Percentiles rank a stretch among this genome's conserved stretches.
These are phyloP conservation scores for Colletotrichum musicola DNA, from an alignment of 2,329 filamentous ascomycete genomes.

Conservation along the genomic window DNA sequence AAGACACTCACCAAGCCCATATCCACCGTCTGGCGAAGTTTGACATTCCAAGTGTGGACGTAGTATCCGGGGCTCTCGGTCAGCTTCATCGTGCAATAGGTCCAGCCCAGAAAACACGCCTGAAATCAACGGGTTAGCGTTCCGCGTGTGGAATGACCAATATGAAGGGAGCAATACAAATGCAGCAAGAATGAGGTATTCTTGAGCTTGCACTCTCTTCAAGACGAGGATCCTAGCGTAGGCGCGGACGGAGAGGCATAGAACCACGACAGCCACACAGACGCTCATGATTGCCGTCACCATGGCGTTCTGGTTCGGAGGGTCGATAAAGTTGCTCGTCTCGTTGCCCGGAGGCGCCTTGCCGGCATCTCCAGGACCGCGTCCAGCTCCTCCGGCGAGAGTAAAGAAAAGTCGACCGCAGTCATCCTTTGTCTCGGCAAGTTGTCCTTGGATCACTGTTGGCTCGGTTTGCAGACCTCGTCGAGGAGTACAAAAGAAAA, in stretches of 20 bases:
- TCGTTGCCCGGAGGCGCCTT: constrained; percentile 24
- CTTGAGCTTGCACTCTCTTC: constrained; percentile 28
- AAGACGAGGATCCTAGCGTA: constrained; percentile 27
- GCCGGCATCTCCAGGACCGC: constrained; percentile 29
- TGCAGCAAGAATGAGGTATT: constrained; percentile 8
- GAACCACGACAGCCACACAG: constrained; percentile 8
- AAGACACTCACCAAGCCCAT: constrained; percentile 21
- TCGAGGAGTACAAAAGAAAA: no score
- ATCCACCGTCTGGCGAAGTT: constrained; percentile 11
- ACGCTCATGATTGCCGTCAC: constrained; percentile 28
- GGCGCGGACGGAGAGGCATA: constrained; percentile 27
- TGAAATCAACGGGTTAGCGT: neutral
- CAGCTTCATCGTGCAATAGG: neutral
- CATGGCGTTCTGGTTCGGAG: constrained; percentile 36
- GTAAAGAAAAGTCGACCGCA: neutral
- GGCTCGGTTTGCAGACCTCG: no score
- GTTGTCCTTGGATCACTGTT: neutral
- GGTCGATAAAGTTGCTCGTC: constrained; percentile 30
- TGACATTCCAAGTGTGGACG: constrained; percentile 27
- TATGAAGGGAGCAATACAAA: neutral
- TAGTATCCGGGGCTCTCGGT: constrained; percentile 20
- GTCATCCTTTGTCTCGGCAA: neutral
- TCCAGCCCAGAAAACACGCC: constrained; percentile 12
- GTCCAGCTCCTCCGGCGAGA: constrained; percentile 27
- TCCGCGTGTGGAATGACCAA: no score